Evolutionary conservation across 345 rosid genomes (phyloP).

Genomic region (Eucalyptus marginata): DNA sequence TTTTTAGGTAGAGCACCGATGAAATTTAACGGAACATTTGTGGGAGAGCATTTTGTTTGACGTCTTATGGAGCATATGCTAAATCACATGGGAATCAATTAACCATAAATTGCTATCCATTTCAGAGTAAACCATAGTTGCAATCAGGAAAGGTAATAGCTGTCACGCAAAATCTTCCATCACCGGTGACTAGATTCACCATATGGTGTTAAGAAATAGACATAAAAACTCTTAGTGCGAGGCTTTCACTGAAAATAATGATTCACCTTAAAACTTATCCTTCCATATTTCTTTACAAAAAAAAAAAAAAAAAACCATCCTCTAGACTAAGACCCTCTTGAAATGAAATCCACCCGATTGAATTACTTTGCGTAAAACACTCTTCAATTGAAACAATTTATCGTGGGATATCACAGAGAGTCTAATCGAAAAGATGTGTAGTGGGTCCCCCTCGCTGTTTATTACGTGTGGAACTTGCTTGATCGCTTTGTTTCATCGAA

Average conservation of each 20-base stretch:
- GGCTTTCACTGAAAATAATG: not conserved
- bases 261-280: not conserved
- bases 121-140: not conserved
- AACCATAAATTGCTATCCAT: not conserved
- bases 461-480: not conserved
- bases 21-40: not conserved
- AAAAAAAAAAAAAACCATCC: not conserved
- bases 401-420: not conserved
- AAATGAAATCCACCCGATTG: not conserved
- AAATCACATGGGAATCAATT: not conserved
- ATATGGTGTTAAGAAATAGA: not conserved
- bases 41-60: not conserved
- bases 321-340: not conserved
- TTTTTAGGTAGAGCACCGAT: not conserved
- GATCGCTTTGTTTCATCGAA: not conserved
- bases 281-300: not conserved
- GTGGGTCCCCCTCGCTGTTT: not conserved
- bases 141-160: not conserved
- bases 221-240: not conserved
- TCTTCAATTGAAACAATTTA: not conserved
- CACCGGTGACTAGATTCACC: not conserved
- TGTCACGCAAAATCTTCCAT: not conserved
- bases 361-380: not conserved
- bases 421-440: not conserved
- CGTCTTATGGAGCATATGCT: not conserved